Evolutionary conservation across 768 basidiomycete species (phyloP), one percentile per base, ranked within the genome.

Genomic region (Inosperma sp.): DNA sequence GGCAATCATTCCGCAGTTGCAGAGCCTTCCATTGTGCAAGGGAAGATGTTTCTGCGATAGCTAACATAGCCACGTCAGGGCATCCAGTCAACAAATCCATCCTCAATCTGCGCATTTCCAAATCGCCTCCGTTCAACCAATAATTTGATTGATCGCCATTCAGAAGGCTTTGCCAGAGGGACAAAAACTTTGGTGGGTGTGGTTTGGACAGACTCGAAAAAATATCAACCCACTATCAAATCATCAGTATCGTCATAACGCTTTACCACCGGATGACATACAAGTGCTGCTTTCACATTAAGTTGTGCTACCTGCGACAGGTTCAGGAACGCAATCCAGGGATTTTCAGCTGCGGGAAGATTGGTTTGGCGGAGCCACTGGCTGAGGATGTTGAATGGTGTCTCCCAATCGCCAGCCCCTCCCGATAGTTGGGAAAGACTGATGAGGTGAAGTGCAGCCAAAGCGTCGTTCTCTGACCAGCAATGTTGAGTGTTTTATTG

Each of bases 401-500:
- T 69, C 53, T 77, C 77, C 90, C 90, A 93, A 58, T 84, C 80
- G 14, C 75, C 78, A 45, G 72, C 68, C 29, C 86, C 82, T 47
- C 85, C 84, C 2, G 81, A 82, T 62, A 90, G 69, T 52, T 86
- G 73, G 36, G 84, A 85, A 65, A 83, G 88, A 59, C 77, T 80
- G 52, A 89, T 75, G 54, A 93, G 78, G 64, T 88, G 87, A 35
- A 89, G 62, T 4, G 90, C 87, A 4, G 90, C 88, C 56, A 85
- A 74, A 8, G 86, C 90, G 57, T 91, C 87, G 42, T 73, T 73
- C 51, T 86, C 86, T 34, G 71, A 72, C 68, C 84, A 80, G 22
- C 70, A 63, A 9, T 78, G 79, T 29, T 73, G 73, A 52, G 76
- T 66, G 48, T 78, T 75, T 78, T 82, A 49, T 78, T 75, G 44